These are phyloP conservation scores for Solanum bukasovii DNA, from an alignment of 257 asterid species.

Conservation along the genomic window DNA sequence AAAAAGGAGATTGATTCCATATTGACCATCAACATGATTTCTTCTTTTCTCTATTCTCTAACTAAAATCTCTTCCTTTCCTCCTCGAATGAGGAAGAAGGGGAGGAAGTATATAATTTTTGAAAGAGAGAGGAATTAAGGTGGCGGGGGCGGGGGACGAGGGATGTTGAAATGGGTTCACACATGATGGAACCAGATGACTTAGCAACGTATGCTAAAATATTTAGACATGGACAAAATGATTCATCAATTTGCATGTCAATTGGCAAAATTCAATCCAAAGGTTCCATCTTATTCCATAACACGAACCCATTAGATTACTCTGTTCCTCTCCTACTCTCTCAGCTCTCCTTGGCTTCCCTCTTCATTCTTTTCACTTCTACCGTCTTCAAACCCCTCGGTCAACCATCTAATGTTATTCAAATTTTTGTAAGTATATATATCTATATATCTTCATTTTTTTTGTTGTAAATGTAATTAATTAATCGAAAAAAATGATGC, in stretches of 20 bases:
- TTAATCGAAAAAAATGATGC: neutral
- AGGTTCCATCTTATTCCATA: slow-evolving; percentile 10
- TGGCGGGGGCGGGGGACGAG: neutral
- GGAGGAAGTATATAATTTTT: neutral
- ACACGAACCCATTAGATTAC: slow-evolving; percentile 15
- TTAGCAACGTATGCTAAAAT: slow-evolving; percentile 4
- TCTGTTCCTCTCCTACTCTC: slow-evolving; percentile 20
- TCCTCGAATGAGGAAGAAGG: neutral
- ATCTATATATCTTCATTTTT: neutral
- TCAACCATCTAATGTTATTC: slow-evolving; percentile 24
- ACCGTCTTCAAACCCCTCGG: slow-evolving; percentile 26
- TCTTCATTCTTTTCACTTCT: slow-evolving; percentile 8
- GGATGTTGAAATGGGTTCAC: slow-evolving; percentile 16
- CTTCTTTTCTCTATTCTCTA: neutral
- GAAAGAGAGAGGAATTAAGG: neutral
- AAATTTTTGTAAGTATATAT: slow-evolving; percentile 18
- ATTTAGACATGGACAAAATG: slow-evolving; percentile 7
- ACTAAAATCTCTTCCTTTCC: neutral
- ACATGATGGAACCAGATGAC: slow-evolving; percentile 25
- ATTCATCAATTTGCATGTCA: slow-evolving; percentile 15
- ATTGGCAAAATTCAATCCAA: slow-evolving; percentile 10
- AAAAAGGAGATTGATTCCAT: neutral
- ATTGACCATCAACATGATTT: neutral
- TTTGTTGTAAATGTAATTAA: neutral
- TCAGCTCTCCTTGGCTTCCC: slow-evolving; percentile 18